Base-by-base conservation (phyloP, 2,329 filamentous ascomycete species). In the Neofusicoccum umdonicola region DNA sequence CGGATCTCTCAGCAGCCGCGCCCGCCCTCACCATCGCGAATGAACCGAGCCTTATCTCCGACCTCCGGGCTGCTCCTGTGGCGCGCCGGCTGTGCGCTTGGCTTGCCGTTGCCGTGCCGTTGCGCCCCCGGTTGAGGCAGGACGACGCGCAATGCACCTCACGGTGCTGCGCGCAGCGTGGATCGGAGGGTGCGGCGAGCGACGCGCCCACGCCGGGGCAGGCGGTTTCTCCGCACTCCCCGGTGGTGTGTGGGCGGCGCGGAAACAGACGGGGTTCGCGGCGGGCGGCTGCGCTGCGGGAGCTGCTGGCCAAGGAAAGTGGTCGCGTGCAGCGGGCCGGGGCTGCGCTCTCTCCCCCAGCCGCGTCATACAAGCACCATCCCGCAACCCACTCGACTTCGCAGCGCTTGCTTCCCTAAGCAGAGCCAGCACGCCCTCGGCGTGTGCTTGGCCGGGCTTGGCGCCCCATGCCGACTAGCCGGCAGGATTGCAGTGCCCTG, bases 391-490 rank as follows among this genome's bases (percentile, higher is more conserved):
- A 6, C 54, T 58, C 15, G 27, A 17, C 39, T 35, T 44, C 41
- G 5, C 27, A 17, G 12, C 17, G 2, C 11, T 11, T 47, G 39
- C 41, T 11, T 27, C 12, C 48, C 48, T 6, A 35, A 51, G 27
- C 27, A 34, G 8, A 39, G 37, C 41, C 41, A 17, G 13, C 41
- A 15, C 15, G 31, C 50, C 31, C 34, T 35, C 50, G 50, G 50
- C n/a, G 34, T 9, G n/a, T 6, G 27, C 56, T 60, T 60, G 42
- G 56, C 41, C 27, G 27, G 7, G n/a, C 56, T 60, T 60, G 56
- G 56, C 56, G 42, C 42, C 9, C 17, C 56, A 52, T 60, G 56
- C 56, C 56, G 56, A 60, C 41, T 60, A 47, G 31, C 56, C 56
- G 56, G 56, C 12, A 60, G 56, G 56, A 60, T 47, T 22, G 39